These are phyloP conservation scores for Crithidia acanthocephali DNA, from an alignment of 208 protist genomes.

Conservation along the genomic window DNA sequence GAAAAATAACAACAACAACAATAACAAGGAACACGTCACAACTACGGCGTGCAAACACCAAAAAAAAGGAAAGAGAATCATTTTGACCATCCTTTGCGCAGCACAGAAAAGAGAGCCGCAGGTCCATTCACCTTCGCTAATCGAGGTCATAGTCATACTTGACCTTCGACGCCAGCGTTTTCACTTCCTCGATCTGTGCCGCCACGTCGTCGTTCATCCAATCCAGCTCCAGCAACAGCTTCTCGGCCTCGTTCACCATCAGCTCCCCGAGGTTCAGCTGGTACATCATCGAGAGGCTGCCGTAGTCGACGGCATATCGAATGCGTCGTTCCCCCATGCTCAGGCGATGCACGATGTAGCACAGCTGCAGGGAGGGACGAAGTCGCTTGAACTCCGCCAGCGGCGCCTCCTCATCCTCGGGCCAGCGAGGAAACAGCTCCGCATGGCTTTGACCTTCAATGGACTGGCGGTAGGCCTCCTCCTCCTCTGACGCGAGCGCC, in stretches of 20 bases:
- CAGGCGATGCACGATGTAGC: slow-evolving; percentile 80
- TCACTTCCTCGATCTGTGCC: slow-evolving; percentile 58
- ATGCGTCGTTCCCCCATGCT: slow-evolving; percentile 82
- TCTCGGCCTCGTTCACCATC: slow-evolving; percentile 78
- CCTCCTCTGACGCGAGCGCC: slow-evolving; percentile 63
- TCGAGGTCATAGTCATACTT: slow-evolving; percentile 90
- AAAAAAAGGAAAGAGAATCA: no score
- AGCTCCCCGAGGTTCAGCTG: slow-evolving; percentile 83
- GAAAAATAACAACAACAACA: neutral
- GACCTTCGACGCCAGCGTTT: slow-evolving; percentile 39
- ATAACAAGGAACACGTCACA: slow-evolving; percentile 9
- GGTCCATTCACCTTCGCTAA: slow-evolving; percentile 31
- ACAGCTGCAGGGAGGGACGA: slow-evolving; percentile 52
- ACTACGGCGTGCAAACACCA: no score
- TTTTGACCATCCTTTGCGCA: no score
- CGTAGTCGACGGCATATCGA: slow-evolving; percentile 76
- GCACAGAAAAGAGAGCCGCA: no score
- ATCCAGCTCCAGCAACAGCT: slow-evolving; percentile 62
- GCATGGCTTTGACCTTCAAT: slow-evolving; percentile 34
- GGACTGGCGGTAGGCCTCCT: slow-evolving; percentile 17
- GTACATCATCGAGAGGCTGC: slow-evolving; percentile 85
- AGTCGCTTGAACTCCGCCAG: slow-evolving; percentile 51
- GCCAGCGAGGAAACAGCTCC: slow-evolving; percentile 69
- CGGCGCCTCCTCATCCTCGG: slow-evolving; percentile 77
- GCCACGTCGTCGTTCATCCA: slow-evolving; percentile 79